Conservation (phyloP, 768 basidiomycete genomes). For the Chalciporus pseudorubinellus region DNA sequence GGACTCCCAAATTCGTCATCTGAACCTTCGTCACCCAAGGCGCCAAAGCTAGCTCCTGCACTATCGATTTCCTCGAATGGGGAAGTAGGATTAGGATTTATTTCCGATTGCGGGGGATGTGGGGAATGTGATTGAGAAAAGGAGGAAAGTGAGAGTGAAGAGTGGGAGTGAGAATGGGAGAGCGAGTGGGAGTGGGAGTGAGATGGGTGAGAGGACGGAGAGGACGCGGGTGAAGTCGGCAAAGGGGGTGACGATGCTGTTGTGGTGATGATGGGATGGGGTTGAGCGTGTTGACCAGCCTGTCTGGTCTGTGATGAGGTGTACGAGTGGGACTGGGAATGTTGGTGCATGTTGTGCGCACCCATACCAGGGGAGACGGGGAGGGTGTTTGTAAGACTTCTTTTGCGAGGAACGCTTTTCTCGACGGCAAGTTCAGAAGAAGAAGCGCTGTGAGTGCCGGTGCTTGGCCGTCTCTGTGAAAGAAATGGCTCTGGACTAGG, state of each 20-base stretch:
- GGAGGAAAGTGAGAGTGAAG: conserved; percentile 25
- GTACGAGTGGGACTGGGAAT: conserved; percentile 28
- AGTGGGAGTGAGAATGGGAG: conserved; percentile 20
- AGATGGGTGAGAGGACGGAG: conserved; percentile 23
- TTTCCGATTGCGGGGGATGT: conserved; percentile 30
- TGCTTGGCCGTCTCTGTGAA: conserved; percentile 36
- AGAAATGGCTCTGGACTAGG: conserved; percentile 30
- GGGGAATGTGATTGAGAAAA: conserved; percentile 18
- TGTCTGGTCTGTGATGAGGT: conserved; percentile 13
- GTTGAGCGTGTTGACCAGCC: conserved; percentile 9
- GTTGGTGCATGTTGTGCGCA: conserved; percentile 21
- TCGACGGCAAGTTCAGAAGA: conserved; percentile 45
- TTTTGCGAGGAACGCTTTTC: conserved; percentile 62
- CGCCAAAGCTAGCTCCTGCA: conserved; percentile 28
- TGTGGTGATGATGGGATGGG: conserved; percentile 33
- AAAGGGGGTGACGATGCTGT: conserved; percentile 31
- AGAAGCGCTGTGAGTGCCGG: conserved; percentile 40
- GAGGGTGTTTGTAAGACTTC: conserved; percentile 54
- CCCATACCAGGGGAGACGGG: conserved; percentile 28
- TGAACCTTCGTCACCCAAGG: conserved; percentile 23
- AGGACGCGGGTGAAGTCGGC: conserved; percentile 21
- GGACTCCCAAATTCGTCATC: conserved; percentile 26
- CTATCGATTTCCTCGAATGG: conserved; percentile 64
- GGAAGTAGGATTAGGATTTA: conserved; percentile 22
- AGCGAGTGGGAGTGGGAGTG: conserved; percentile 21